A percentile compares a stretch with the other conserved stretches of the same genome.
Evolutionary conservation across 2,329 filamentous ascomycete genomes (phyloP).

Genomic region (Phyllosticta citrichinensis): DNA sequence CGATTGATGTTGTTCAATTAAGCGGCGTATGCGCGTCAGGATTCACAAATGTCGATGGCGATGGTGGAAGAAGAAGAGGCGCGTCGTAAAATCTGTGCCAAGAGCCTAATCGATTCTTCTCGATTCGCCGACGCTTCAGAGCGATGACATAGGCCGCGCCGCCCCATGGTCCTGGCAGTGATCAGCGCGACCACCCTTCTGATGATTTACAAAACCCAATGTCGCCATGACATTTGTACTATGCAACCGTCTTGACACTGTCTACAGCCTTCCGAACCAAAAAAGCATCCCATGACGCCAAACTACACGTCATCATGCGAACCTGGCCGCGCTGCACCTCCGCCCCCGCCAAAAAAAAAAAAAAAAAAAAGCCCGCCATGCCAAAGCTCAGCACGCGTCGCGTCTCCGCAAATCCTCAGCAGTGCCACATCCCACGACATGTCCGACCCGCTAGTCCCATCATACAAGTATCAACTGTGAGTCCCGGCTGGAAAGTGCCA

Average conservation of each 20-base stretch:
- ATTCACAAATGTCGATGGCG: neutral
- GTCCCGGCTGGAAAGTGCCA: neutral
- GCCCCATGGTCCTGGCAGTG: neutral
- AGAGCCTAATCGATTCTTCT: neutral
- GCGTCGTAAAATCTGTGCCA: neutral
- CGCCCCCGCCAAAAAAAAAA: neutral
- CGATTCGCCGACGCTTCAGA: neutral
- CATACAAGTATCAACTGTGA: neutral
- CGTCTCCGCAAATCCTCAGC: neutral
- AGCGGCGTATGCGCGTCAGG: neutral
- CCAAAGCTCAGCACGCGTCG: neutral
- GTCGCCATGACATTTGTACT: neutral
- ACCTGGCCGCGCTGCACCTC: neutral
- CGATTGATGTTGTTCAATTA: neutral
- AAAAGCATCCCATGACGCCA: neutral
- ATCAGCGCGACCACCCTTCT: neutral
- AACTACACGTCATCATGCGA: neutral
- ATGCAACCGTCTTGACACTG: neutral
- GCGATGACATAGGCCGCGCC: neutral
- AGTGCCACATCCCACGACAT: neutral
- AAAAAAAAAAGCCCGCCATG: neutral
- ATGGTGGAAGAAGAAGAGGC: neutral
- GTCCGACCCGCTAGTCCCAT: neutral
- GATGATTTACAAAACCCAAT: neutral
- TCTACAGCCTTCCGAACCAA: neutral